These are phyloP conservation scores for Hypocreales sp. DNA, from an alignment of 2,329 filamentous ascomycete species.

Conservation along the genomic window DNA sequence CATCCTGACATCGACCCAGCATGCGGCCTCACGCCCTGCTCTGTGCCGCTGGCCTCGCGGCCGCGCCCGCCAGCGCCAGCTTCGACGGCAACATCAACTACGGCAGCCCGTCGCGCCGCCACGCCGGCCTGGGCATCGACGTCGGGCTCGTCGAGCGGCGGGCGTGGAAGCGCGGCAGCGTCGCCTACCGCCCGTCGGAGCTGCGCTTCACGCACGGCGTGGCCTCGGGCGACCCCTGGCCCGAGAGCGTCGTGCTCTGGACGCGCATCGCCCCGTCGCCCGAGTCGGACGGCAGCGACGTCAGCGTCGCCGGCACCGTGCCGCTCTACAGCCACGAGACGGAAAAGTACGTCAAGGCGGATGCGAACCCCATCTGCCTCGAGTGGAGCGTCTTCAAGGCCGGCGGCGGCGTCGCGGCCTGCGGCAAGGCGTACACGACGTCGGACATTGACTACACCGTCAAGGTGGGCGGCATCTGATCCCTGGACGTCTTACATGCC, in stretches of 20 bases:
- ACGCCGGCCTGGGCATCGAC: constrained; percentile 48
- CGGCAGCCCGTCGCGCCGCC: constrained; percentile 47
- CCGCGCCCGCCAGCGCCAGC: constrained; percentile 1
- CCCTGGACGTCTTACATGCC: too few relatives aligned
- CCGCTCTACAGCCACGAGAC: constrained; percentile 32
- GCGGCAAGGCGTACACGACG: constrained; percentile 50
- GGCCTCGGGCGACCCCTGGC: constrained; percentile 30
- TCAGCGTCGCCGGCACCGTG: constrained; percentile 25
- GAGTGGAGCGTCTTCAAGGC: constrained; percentile 44
- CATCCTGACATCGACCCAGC: too few relatives aligned
- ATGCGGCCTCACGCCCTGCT: constrained; percentile 3
- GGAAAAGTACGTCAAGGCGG: constrained; percentile 25
- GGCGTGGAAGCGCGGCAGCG: constrained; percentile 25
- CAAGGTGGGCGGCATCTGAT: too few relatives aligned
- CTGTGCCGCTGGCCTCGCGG: constrained; percentile 1
- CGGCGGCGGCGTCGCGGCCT: constrained; percentile 27
- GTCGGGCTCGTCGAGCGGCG: constrained; percentile 44
- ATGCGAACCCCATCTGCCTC: constrained; percentile 45
- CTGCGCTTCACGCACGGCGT: constrained; percentile 52
- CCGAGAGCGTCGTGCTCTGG: constrained; percentile 43
- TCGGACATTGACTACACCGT: constrained; percentile 64
- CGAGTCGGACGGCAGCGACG: constrained; percentile 29
- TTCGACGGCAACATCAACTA: constrained; percentile 46
- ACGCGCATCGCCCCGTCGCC: constrained; percentile 28
- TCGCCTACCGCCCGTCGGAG: constrained; percentile 24